A percentile compares a stretch with the other conserved stretches of the same genome.
phyloP scores from a whole-genome alignment of 768 basidiomycete species.

The Termitomyces sp. region DNA sequence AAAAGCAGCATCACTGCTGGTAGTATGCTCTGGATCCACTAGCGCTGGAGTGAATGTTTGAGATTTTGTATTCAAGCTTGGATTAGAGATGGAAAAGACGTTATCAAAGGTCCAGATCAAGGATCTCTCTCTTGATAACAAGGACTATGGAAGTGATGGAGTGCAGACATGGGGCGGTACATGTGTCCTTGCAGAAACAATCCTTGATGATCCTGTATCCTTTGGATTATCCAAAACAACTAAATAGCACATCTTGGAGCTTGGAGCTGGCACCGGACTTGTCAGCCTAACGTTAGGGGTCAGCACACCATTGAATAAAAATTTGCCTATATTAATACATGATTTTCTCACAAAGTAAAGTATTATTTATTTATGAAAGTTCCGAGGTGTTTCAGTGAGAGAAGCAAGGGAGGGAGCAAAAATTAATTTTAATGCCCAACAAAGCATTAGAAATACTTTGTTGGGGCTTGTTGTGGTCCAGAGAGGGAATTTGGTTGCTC shows the following conservation, averaged over 20 bases:
- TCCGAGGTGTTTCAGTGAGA: no score
- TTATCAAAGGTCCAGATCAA: slow-evolving; percentile 41
- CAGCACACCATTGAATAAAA: no score
- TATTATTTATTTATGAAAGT: no score
- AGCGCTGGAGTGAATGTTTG: slow-evolving; percentile 56
- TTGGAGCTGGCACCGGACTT: slow-evolving; percentile 83
- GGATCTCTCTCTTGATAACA: slow-evolving; percentile 65
- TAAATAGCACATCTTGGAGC: slow-evolving; percentile 55
- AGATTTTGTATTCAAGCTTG: slow-evolving; percentile 38
- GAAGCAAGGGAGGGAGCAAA: no score
- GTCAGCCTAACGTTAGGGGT: slow-evolving; percentile 59
- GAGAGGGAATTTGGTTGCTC: no score
- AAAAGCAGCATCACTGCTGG: slow-evolving; percentile 56
- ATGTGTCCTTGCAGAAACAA: slow-evolving; percentile 72
- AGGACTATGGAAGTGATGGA: slow-evolving; percentile 69
- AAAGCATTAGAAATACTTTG: no score
- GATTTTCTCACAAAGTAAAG: no score
- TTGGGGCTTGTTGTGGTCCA: no score
- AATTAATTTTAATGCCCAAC: no score
- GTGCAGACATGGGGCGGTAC: slow-evolving; percentile 90
- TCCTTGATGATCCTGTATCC: slow-evolving; percentile 46
- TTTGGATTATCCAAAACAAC: slow-evolving; percentile 35
- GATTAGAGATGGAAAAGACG: slow-evolving; percentile 6
- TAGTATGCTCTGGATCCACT: slow-evolving; percentile 56
- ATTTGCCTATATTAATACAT: no score